These are phyloP conservation scores for Cercis canadensis DNA, from an alignment of 306 rosid species.

Conservation along the genomic window DNA sequence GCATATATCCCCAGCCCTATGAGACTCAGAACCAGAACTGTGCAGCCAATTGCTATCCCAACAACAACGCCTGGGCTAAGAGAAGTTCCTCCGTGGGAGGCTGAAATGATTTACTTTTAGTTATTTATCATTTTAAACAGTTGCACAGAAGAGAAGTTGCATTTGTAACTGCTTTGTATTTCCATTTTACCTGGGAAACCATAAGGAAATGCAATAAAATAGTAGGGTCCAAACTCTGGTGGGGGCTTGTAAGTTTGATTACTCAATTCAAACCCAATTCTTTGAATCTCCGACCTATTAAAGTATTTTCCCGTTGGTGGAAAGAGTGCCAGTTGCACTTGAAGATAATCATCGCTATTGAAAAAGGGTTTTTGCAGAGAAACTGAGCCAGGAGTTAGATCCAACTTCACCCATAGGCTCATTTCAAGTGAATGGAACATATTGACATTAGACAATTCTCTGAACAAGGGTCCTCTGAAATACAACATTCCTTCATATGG, in stretches of 20 bases:
- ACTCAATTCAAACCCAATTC: slow-evolving; percentile 81
- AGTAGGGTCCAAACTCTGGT: slow-evolving; percentile 73
- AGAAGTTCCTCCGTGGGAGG: slow-evolving; percentile 37
- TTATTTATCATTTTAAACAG: slow-evolving; percentile 19
- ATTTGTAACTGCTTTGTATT: slow-evolving; percentile 1
- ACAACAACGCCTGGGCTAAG: slow-evolving; percentile 52
- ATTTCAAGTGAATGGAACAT: slow-evolving; percentile 70
- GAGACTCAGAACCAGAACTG: slow-evolving; percentile 68
- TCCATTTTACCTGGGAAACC: slow-evolving; percentile 64
- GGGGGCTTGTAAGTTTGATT: slow-evolving; percentile 95
- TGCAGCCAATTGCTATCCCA: slow-evolving; percentile 67
- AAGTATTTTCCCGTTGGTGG: slow-evolving; percentile 69
- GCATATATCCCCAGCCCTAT: slow-evolving; percentile 72
- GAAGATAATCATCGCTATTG: slow-evolving; percentile 81
- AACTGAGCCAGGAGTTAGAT: slow-evolving; percentile 85
- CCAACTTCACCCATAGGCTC: slow-evolving; percentile 68
- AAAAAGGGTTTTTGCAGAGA: slow-evolving; percentile 76
- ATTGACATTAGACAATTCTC: slow-evolving; percentile 63
- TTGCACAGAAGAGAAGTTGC: slow-evolving; percentile 1
- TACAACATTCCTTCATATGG: slow-evolving; percentile 79
- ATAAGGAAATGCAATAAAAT: slow-evolving; percentile 74
- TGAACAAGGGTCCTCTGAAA: slow-evolving; percentile 83
- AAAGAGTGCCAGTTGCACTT: slow-evolving; percentile 77
- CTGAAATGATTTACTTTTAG: slow-evolving; percentile 58
- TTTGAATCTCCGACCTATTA: slow-evolving; percentile 72